phyloP scores from a whole-genome alignment of 108 stramenopile species.

The Nitzschia inconspicua region DNA sequence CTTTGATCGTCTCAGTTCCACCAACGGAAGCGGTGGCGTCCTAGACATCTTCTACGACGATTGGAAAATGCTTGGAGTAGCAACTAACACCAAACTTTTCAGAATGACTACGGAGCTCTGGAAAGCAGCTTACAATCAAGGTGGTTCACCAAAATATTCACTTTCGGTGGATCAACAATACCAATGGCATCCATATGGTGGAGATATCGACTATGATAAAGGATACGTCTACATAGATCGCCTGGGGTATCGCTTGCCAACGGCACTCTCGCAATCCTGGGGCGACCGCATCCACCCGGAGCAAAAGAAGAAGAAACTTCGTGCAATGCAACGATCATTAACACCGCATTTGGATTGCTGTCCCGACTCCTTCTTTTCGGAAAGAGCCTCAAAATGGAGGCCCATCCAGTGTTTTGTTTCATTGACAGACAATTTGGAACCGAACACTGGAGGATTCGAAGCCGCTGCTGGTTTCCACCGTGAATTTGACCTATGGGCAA shows the following conservation, averaged over 20 bases:
- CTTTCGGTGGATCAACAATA: conserved; percentile 15
- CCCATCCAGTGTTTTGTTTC: conserved; percentile 93
- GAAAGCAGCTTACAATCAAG: conserved; percentile 66
- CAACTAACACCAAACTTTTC: conserved; percentile 61
- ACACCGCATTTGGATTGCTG: conserved; percentile 96
- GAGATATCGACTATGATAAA: conserved; percentile 58
- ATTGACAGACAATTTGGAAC: conserved; percentile 68
- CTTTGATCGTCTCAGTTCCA: conserved; percentile 56
- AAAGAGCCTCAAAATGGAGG: conserved; percentile 66
- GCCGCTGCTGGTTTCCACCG: conserved; percentile 87
- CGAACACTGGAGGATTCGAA: conserved; percentile 92
- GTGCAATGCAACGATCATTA: conserved; percentile 80
- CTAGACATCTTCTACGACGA: conserved; percentile 85
- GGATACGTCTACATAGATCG: conserved; percentile 88
- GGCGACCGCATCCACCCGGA: conserved; percentile 29
- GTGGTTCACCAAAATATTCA: conserved; percentile 44
- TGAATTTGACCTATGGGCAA: conserved; percentile 74
- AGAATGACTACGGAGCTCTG: conserved; percentile 70
- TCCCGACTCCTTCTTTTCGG: conserved; percentile 64
- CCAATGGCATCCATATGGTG: conserved; percentile 82
- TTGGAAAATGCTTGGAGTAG: conserved; percentile 76
- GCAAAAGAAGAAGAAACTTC: conserved; percentile 42
- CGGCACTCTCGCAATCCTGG: conserved; percentile 48
- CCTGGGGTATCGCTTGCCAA: conserved; percentile 84
- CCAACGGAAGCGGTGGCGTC: conserved; percentile 87